A percentile compares a stretch with the other conserved stretches of the same genome.
phyloP scores from a whole-genome alignment of 148 eudicot genomes.

The Vaccinium macrocarpon region DNA sequence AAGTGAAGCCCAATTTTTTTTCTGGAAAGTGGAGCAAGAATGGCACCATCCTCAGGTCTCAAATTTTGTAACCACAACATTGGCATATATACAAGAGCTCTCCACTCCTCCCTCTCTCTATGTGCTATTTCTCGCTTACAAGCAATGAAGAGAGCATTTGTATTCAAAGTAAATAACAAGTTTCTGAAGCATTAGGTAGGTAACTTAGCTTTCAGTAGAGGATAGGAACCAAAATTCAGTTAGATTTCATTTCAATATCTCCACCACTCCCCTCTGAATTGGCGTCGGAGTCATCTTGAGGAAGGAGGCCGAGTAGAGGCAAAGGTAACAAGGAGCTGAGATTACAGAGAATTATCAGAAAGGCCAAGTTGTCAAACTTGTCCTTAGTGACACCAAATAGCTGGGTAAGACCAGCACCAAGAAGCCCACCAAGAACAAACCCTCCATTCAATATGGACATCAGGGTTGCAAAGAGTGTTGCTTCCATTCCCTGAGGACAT shows the following conservation, averaged over 20 bases:
- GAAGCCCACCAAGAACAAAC: slow-evolving; percentile 78
- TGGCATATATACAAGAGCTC: neutral
- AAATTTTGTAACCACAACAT: neutral
- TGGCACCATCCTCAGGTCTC: neutral
- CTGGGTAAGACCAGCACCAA: slow-evolving; percentile 93
- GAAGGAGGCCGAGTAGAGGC: slow-evolving; percentile 82
- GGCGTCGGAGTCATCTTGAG: slow-evolving; percentile 45
- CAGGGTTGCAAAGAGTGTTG: slow-evolving; percentile 95
- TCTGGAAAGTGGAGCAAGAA: neutral
- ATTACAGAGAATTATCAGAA: slow-evolving; percentile 79
- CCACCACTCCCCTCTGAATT: slow-evolving; percentile 36
- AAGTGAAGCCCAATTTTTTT: neutral
- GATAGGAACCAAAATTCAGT: slow-evolving; percentile 27
- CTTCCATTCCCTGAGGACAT: slow-evolving; percentile 96
- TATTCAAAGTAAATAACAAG: neutral
- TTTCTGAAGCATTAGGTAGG: neutral
- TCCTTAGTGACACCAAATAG: slow-evolving; percentile 83
- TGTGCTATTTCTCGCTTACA: neutral
- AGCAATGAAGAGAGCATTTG: neutral
- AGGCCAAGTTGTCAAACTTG: slow-evolving; percentile 65
- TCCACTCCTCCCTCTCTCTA: neutral
- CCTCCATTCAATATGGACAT: slow-evolving; percentile 96
- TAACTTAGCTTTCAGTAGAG: neutral
- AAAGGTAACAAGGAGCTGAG: slow-evolving; percentile 89
- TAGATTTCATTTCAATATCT: slow-evolving; percentile 75